A percentile compares a stretch with the other conserved stretches of the same genome.
phyloP scores from a whole-genome alignment of 2,329 filamentous ascomycete genomes.

The Aphanoascus verrucosus region DNA sequence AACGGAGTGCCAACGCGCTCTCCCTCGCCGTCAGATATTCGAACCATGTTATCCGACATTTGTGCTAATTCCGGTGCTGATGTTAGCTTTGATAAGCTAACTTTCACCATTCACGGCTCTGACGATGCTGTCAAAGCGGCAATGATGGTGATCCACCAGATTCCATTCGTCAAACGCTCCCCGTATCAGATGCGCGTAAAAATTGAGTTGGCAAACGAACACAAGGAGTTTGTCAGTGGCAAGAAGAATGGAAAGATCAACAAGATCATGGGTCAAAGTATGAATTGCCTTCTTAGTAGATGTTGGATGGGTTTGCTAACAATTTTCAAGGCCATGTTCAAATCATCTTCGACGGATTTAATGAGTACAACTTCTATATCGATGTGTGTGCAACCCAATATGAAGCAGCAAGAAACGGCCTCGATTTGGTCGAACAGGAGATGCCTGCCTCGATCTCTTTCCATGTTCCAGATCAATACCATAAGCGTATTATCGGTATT shows the following conservation, averaged over 20 bases:
- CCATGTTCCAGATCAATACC: slow-evolving; percentile 97
- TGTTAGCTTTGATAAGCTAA: slow-evolving; percentile 85
- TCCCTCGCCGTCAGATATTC: slow-evolving; percentile 58
- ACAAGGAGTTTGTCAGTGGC: slow-evolving; percentile 98
- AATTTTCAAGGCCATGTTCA: slow-evolving; percentile 65
- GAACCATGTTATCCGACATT: slow-evolving; percentile 87
- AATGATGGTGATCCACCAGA: slow-evolving; percentile 85
- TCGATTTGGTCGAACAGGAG: slow-evolving; percentile 91
- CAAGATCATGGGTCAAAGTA: slow-evolving; percentile 98
- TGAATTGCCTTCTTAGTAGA: slow-evolving; percentile 20
- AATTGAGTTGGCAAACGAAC: slow-evolving; percentile 96
- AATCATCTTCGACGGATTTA: slow-evolving; percentile 98
- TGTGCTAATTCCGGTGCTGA: slow-evolving; percentile 94
- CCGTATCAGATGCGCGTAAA: slow-evolving; percentile 94
- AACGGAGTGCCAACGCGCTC: slow-evolving; percentile 48
- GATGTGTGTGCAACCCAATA: slow-evolving; percentile 89
- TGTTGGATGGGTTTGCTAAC: slow-evolving; percentile 13
- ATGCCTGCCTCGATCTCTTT: slow-evolving; percentile 99
- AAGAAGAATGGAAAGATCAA: slow-evolving; percentile 99
- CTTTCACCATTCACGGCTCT: slow-evolving; percentile 87
- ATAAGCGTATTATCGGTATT: slow-evolving; percentile 98
- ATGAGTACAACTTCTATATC: slow-evolving; percentile 99
- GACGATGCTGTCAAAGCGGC: slow-evolving; percentile 94
- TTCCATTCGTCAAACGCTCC: slow-evolving; percentile 75
- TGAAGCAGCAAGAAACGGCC: slow-evolving; percentile 84